Evolutionary conservation across 495 filamentous ascomycete genomes (phyloP).

Genomic region (Penicillium flavigenum): DNA sequence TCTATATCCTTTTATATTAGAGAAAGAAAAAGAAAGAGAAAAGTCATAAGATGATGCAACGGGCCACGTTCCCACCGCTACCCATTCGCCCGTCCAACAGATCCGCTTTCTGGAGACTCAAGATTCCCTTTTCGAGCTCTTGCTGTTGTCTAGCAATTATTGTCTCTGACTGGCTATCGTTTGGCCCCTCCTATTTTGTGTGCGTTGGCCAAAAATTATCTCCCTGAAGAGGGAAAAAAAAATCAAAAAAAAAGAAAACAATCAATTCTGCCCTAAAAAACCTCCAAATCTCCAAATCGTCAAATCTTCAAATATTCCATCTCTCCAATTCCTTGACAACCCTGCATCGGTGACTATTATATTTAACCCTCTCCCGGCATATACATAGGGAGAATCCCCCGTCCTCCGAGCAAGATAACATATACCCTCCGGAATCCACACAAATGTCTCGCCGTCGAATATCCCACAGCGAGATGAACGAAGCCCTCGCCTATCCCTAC

Average conservation of each 20-base stretch:
- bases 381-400: background rate
- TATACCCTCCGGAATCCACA: conserved; percentile 15
- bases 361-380: background rate
- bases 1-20: background rate
- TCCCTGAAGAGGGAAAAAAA: background rate
- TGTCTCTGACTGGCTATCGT: conserved; percentile 17
- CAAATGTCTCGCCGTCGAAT: conserved; percentile 47
- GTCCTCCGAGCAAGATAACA: background rate
- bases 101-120: conserved; percentile 31
- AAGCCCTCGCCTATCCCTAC: conserved; percentile 40
- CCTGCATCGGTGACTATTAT: background rate
- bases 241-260: conserved; percentile 1
- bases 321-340: no score
- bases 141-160: conserved; percentile 17
- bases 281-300: background rate
- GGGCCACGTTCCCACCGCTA: conserved; percentile 13
- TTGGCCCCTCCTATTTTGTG: conserved; percentile 12
- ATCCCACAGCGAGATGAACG: conserved; percentile 46
- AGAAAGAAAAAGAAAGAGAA: background rate
- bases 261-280: background rate
- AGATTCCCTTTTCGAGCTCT: conserved; percentile 31
- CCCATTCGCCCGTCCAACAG: conserved; percentile 13
- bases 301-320: background rate
- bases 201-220: conserved; percentile 8
- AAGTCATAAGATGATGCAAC: conserved; percentile 10